phyloP scores from a whole-genome alignment of 2,329 filamentous ascomycete genomes.

The Triangularia verruculosa region DNA sequence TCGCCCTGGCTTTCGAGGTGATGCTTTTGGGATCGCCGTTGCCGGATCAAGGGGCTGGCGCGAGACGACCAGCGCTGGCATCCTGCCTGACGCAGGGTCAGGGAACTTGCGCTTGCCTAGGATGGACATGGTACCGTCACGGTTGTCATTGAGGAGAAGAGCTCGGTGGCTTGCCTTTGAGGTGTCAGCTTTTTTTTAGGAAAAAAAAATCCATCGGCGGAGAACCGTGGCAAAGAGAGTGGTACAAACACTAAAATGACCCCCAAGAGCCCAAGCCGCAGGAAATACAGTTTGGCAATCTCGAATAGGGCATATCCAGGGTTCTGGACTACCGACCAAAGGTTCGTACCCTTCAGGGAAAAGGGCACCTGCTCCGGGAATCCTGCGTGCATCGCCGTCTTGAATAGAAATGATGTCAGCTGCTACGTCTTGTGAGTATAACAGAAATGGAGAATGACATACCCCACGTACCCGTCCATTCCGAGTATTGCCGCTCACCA shows the following conservation, averaged over 20 bases:
- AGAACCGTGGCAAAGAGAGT: not conserved
- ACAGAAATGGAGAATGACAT: not conserved
- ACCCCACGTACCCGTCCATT: slow-evolving; percentile 19
- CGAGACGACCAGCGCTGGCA: slow-evolving; percentile 20
- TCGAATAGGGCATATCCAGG: slow-evolving; percentile 23
- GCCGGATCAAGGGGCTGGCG: slow-evolving; percentile 8
- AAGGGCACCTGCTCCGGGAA: slow-evolving; percentile 17
- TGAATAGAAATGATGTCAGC: not conserved
- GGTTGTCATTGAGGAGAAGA: slow-evolving; percentile 22
- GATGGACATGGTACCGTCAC: slow-evolving; percentile 15
- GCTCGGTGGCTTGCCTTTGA: slow-evolving; percentile 18
- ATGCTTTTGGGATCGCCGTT: slow-evolving; percentile 13
- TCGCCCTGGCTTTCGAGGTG: slow-evolving; percentile 10
- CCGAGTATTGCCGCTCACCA: slow-evolving; percentile 13
- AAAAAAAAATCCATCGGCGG: not conserved
- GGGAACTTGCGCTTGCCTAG: slow-evolving; percentile 15
- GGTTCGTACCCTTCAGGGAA: slow-evolving; percentile 22
- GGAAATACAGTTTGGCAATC: slow-evolving; percentile 19
- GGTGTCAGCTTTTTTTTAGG: too few species aligned
- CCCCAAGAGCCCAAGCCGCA: slow-evolving; percentile 16
- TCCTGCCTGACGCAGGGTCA: slow-evolving; percentile 12
- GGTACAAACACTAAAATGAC: slow-evolving; percentile 24
- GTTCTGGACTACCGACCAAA: not conserved
- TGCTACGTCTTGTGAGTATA: not conserved
- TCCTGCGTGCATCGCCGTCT: slow-evolving; percentile 7